Conservation (phyloP, 2,329 filamentous ascomycete species). For the Phialophora expanda region DNA sequence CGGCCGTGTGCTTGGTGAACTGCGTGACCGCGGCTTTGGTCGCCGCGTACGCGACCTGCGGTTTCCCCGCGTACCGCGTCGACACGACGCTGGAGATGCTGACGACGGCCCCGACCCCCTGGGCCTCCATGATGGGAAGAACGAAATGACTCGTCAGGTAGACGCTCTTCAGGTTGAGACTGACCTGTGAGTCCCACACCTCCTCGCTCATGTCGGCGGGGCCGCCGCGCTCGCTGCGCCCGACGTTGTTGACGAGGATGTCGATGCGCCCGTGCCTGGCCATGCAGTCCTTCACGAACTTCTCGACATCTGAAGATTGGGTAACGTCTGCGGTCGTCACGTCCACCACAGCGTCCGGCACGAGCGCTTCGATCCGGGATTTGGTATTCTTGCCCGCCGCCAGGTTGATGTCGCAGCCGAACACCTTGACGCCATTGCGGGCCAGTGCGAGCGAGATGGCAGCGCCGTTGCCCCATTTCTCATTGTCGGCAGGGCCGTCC, state of each 20-base stretch:
- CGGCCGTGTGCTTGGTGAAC: slow-evolving; percentile 55
- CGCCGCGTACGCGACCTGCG: slow-evolving; percentile 58
- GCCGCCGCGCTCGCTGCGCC: slow-evolving; percentile 59
- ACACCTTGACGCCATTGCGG: slow-evolving; percentile 31
- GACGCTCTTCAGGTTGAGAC: slow-evolving; percentile 62
- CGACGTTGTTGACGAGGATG: slow-evolving; percentile 66
- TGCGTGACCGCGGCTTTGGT: slow-evolving; percentile 57
- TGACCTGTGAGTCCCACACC: slow-evolving; percentile 59
- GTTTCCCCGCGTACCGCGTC: slow-evolving; percentile 57
- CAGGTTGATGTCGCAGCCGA: slow-evolving; percentile 32
- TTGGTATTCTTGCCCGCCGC: slow-evolving; percentile 25
- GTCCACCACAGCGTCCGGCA: slow-evolving; percentile 25
- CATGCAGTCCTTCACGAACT: slow-evolving; percentile 59
- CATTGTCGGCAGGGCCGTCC: slow-evolving; percentile 14
- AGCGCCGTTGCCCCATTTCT: slow-evolving; percentile 34
- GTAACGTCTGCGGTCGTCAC: slow-evolving; percentile 28
- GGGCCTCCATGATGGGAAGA: slow-evolving; percentile 61
- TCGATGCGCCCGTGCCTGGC: slow-evolving; percentile 62
- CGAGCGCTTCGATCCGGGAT: slow-evolving; percentile 21
- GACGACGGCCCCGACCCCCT: slow-evolving; percentile 52
- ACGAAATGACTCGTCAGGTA: slow-evolving; percentile 61
- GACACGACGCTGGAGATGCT: slow-evolving; percentile 60
- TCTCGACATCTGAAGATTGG: slow-evolving; percentile 57
- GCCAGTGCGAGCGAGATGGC: slow-evolving; percentile 30
- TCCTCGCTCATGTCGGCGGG: slow-evolving; percentile 57